Evolutionary conservation across 2,329 filamentous ascomycete species (phyloP).

Genomic region (Cercospora sp.): DNA sequence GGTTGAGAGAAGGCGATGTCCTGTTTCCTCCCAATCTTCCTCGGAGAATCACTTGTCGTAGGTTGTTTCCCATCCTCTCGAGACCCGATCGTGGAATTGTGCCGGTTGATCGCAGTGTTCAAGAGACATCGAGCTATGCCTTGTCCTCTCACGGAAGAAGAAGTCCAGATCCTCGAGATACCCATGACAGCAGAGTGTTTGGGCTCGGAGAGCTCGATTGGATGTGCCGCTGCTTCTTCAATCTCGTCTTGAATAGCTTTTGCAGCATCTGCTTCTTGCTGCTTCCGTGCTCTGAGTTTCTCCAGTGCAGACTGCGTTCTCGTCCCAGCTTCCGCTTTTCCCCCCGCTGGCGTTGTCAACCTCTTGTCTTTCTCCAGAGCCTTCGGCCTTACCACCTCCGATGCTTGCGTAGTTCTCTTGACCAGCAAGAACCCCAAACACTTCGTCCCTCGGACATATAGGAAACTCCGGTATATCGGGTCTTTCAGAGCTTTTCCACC

Average conservation of each 20-base stretch:
- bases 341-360: constrained; percentile 13
- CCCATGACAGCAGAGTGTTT: constrained; percentile 54
- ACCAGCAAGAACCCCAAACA: constrained; percentile 63
- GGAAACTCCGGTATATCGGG: constrained; percentile 59
- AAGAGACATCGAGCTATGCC: constrained; percentile 60
- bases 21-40: constrained; percentile 55
- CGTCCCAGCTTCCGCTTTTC: constrained; percentile 24
- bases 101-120: constrained; percentile 41
- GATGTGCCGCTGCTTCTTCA: constrained; percentile 20
- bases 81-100: constrained; percentile 18
- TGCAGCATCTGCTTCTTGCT: constrained; percentile 21
- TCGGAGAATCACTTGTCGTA: constrained; percentile 34
- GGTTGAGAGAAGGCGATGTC: constrained; percentile 65
- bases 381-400: constrained; percentile 46
- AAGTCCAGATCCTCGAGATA: constrained; percentile 67
- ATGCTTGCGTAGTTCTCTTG: constrained; percentile 61
- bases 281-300: constrained; percentile 30
- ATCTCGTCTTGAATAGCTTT: constrained; percentile 14
- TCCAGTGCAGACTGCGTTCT: constrained; percentile 20
- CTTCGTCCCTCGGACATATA: constrained; percentile 62
- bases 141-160: constrained; percentile 55
- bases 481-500: background rate
- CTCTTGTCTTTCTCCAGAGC: background rate
- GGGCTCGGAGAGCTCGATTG: constrained; percentile 28
- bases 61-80: background rate